A percentile compares a stretch with the other conserved stretches of the same genome.
Evolutionary conservation across 2,329 filamentous ascomycete genomes (phyloP).

Genomic region (Talaromyces verruculosus): DNA sequence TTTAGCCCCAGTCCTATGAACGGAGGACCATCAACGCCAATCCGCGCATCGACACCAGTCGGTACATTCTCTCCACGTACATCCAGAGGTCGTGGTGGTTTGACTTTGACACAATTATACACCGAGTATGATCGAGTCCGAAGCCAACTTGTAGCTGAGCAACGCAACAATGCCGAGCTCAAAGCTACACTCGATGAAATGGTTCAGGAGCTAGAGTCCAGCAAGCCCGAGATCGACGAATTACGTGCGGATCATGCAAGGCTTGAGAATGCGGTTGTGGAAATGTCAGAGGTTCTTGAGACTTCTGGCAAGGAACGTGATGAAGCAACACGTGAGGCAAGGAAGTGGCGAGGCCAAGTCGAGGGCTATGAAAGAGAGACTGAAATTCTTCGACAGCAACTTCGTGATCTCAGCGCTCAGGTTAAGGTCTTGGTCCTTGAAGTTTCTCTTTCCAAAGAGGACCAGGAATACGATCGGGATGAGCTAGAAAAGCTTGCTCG

Average conservation of each 20-base stretch:
- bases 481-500: conserved; percentile 76
- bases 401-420: conserved; percentile 86
- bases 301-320: conserved; percentile 80
- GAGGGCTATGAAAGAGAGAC: conserved; percentile 63
- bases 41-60: conserved; percentile 51
- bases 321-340: conserved; percentile 70
- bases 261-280: conserved; percentile 74
- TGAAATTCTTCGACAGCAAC: conserved; percentile 77
- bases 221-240: conserved; percentile 84
- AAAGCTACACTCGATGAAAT: conserved; percentile 79
- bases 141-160: conserved; percentile 73
- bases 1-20: conserved; percentile 55
- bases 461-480: conserved; percentile 73
- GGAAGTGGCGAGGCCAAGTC: conserved; percentile 75
- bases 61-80: conserved; percentile 55
- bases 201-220: conserved; percentile 78
- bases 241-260: conserved; percentile 76
- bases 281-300: conserved; percentile 81
- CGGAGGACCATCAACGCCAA: conserved; percentile 50
- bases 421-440: conserved; percentile 89
- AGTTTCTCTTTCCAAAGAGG: conserved; percentile 71
- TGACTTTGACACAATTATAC: conserved; percentile 64
- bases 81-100: conserved; percentile 53
- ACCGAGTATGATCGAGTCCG: conserved; percentile 59
- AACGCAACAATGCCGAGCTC: conserved; percentile 71